Base-by-base conservation (phyloP, 371 early-diverging fungal species). In the Rhizoclosmatium hyalinum region DNA sequence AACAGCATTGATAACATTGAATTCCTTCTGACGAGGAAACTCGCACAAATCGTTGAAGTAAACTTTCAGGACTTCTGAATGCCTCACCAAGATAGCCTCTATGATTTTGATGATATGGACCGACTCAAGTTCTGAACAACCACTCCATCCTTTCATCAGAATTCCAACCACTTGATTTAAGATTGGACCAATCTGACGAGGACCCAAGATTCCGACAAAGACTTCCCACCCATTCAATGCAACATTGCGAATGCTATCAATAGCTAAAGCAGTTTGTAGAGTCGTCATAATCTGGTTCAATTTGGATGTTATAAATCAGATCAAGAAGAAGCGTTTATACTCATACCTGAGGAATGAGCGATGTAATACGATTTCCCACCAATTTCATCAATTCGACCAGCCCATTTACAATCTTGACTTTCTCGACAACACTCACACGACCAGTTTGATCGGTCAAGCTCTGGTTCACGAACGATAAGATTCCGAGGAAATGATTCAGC, bases 381-480 rank as follows among this genome's bases (percentile, higher is more conserved):
- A 81, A 41, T 12, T 32, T 42, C 32, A 85, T 77, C 63, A 82
- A 54, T 58, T 80, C 75, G 17, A 65, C 57, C 41, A 83, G 47
- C 24, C 78, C 63, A 17, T 63, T 32, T 4, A 82, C 61, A 32
- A 65, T 64, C 56, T 79, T 80, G 24, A 67, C 60, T 61, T 76
- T 78, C 53, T 80, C 67, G 14, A n/a, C 44, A 1, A 17, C 45
- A 39, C 76, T 41, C 3, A 47, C 43, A 1, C 46, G 44, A 3
- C 46, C 60, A 3, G 54, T 70, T 6, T 54, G 56, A 50, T 78
- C 78, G 3, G 61, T 10, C 21, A 84, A 70, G 19, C 32, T 68
- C 47, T 73, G 81, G 74, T 87, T 89, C 60, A 88, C 78, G 57
- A 83, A 75, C 39, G 85, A 81, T 57, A 89, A 64, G 43, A 88